Evolutionary conservation across 192 early-diverging fungal genomes (phyloP), one percentile per base, ranked within the genome.

Genomic region (Backusella tuberculispora): DNA sequence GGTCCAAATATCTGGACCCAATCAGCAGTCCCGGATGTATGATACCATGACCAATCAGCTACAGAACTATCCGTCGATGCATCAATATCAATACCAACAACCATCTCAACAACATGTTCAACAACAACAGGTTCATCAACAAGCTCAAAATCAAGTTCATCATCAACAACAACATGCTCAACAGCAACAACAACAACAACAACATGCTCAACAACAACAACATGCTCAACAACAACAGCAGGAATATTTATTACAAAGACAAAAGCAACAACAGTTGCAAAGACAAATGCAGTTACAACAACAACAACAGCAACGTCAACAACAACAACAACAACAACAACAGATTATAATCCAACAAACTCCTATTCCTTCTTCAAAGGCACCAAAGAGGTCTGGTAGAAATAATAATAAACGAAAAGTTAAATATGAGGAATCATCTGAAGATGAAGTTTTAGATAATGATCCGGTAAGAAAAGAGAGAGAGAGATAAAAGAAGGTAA

Each of bases 1-100:
- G 68, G 68, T 69, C 68, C 68, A 40, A 69, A 69, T 69, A 6
- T 69, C 68, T 37, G 68, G 68, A 47, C 45, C 68, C 68, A 69
- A 69, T 69, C 68, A 69, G 5, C 66, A 68, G 41, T 41, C 66
- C 17, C 43, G 68, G 24, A 69, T 69, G 12, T 69, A 69, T 34
- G 68, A 69, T 69, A 45, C 38, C 15, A 47, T 69, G 43, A 37
- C 68, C 24, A 69, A 47, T 47, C 44, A 44, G 15, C 21, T 46
- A 68, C 66, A 68, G 19, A 68, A 45, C 24, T 69, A 43, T 47
- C 12, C 68, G 21, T 26, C 68, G 21, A 69, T 69, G 68, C 68
- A 69, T 37, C 63, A 63, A 14, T 47, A 47, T 47, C 46, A 14
- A 17, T 47, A 17, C 12, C 63, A 63, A 34, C 21, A 26, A 37